phyloP scores from a whole-genome alignment of 768 basidiomycete species.

The Mycena rosella region DNA sequence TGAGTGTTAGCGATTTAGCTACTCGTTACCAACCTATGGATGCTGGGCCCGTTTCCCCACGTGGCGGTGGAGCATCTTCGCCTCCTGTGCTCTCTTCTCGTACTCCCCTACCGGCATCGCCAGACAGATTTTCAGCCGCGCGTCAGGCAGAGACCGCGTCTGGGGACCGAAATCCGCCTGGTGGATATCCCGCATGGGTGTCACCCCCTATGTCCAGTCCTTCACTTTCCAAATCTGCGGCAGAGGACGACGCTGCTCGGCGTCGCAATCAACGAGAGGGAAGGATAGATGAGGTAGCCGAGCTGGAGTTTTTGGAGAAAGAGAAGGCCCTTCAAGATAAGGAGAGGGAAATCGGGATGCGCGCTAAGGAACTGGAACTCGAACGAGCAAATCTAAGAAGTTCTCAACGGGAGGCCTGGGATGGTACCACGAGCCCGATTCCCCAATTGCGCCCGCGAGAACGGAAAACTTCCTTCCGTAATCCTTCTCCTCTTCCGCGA shows the following conservation, averaged over 20 bases:
- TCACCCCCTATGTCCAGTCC: constrained; percentile 33
- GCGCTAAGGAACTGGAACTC: constrained; percentile 67
- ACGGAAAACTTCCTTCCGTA: constrained; percentile 33
- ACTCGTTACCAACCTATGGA: constrained; percentile 68
- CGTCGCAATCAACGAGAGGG: constrained; percentile 49
- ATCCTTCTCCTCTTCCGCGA: constrained; percentile 42
- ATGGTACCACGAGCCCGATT: constrained; percentile 25
- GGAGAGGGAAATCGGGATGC: constrained; percentile 67
- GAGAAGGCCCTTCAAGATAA: constrained; percentile 65
- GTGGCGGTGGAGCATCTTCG: constrained; percentile 49
- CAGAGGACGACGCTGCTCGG: constrained; percentile 44
- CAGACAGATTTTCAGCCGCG: constrained; percentile 39
- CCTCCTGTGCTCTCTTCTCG: constrained; percentile 45
- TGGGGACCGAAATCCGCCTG: constrained; percentile 27
- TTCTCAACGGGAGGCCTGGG: constrained; percentile 42
- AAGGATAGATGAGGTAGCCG: constrained; percentile 62
- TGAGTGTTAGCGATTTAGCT: constrained; percentile 74
- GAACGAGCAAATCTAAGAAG: constrained; percentile 61
- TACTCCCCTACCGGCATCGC: constrained; percentile 37
- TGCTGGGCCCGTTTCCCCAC: constrained; percentile 55
- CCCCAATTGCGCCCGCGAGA: constrained; percentile 36
- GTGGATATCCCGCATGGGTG: constrained; percentile 23
- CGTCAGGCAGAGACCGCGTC: constrained; percentile 39
- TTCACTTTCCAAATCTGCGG: constrained; percentile 25
- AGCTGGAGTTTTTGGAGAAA: constrained; percentile 66